phyloP scores from a whole-genome alignment of 2,329 filamentous ascomycete genomes.

The Coccinonectria pachysandricola region DNA sequence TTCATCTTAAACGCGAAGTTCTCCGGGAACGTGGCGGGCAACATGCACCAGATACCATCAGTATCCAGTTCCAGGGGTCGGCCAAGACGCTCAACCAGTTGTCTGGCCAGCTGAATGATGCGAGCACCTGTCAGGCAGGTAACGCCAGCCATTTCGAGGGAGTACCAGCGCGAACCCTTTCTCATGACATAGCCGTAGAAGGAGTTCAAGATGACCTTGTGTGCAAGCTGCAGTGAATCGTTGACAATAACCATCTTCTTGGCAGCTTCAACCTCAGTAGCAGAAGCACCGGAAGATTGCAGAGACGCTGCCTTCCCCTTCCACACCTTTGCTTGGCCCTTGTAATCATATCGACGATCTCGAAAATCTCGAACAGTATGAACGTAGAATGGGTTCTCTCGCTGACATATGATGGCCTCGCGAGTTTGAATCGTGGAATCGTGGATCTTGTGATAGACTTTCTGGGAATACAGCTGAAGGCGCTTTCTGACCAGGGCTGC shows the following conservation, averaged over 20 bases:
- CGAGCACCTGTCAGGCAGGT: slow-evolving; percentile 92
- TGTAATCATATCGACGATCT: slow-evolving; percentile 96
- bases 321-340: slow-evolving; percentile 96
- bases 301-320: slow-evolving; percentile 88
- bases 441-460: slow-evolving; percentile 99
- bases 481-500: slow-evolving; percentile 72
- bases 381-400: slow-evolving; percentile 97
- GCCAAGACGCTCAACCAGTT: slow-evolving; percentile 86
- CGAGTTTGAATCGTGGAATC: slow-evolving; percentile 85
- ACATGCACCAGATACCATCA: slow-evolving; percentile 99
- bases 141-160: slow-evolving; percentile 97
- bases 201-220: slow-evolving; percentile 98
- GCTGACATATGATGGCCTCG: slow-evolving; percentile 95
- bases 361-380: slow-evolving; percentile 92
- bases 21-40: slow-evolving; percentile 91
- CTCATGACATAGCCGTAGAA: slow-evolving; percentile 99
- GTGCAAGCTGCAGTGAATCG: slow-evolving; percentile 89
- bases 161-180: slow-evolving; percentile 98
- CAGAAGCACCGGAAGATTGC: slow-evolving; percentile 68
- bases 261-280: slow-evolving; percentile 74
- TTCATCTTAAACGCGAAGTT: slow-evolving; percentile 92
- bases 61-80: slow-evolving; percentile 91
- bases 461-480: slow-evolving; percentile 87
- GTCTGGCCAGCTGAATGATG: slow-evolving; percentile 93
- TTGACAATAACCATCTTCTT: slow-evolving; percentile 99